Evolutionary conservation across 352 stramenopile genomes (phyloP).

Genomic region (Phytophthora vignae): DNA sequence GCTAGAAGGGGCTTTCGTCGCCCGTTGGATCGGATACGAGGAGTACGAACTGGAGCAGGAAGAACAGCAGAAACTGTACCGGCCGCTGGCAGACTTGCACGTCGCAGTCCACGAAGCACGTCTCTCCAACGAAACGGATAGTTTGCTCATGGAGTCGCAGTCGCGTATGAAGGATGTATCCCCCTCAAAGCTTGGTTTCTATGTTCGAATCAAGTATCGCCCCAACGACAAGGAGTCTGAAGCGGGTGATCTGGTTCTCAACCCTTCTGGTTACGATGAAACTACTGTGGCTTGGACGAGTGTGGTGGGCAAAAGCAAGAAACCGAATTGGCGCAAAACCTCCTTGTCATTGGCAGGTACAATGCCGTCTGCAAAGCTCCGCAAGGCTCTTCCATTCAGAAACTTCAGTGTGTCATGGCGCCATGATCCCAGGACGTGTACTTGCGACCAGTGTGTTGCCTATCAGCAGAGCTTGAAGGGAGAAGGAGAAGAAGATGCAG

Average conservation of each 20-base stretch:
- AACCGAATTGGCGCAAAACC: conserved; percentile 61
- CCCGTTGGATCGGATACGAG: conserved; percentile 80
- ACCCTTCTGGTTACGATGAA: conserved; percentile 72
- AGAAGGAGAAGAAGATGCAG: conserved; percentile 6
- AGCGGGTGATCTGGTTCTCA: conserved; percentile 62
- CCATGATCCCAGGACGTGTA: conserved; percentile 57
- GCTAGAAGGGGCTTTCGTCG: conserved; percentile 69
- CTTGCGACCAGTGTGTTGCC: conserved; percentile 57
- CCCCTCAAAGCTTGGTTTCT: conserved; percentile 70
- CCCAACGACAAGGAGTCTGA: conserved; percentile 78
- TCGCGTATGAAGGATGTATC: conserved; percentile 67
- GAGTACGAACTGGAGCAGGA: conserved; percentile 80
- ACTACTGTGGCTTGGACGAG: conserved; percentile 79
- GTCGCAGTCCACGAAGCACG: conserved; percentile 80
- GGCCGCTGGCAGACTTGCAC: conserved; percentile 71
- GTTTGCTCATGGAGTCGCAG: conserved; percentile 68
- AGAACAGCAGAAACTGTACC: conserved; percentile 78
- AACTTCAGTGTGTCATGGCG: conserved; percentile 88
- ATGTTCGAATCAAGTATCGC: conserved; percentile 79
- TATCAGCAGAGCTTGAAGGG: conserved; percentile 33
- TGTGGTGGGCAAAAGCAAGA: conserved; percentile 63
- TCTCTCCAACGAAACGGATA: conserved; percentile 60
- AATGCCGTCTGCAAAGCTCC: conserved; percentile 52
- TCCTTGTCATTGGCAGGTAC: conserved; percentile 25
- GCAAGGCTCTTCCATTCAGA: conserved; percentile 71